Percentiles rank a stretch among this genome's conserved stretches.
Evolutionary conservation across 2,329 filamentous ascomycete species (phyloP).

Genomic region (Cytospora chrysosperma): DNA sequence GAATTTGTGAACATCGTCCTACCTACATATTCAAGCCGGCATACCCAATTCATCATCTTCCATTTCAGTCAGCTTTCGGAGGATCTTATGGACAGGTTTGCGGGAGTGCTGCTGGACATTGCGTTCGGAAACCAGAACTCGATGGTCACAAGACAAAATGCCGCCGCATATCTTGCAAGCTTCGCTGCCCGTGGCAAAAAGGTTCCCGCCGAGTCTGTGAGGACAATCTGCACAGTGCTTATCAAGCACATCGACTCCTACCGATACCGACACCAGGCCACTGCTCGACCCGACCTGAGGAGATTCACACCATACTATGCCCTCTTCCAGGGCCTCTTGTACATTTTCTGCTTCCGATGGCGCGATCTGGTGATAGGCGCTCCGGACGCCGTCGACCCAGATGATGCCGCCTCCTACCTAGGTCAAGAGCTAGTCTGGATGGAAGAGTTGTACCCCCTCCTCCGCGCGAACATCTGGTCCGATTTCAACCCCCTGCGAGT

Average conservation of each 20-base stretch:
- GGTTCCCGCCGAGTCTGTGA: constrained; percentile 73
- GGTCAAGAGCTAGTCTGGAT: constrained; percentile 78
- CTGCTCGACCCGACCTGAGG: constrained; percentile 79
- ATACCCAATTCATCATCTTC: constrained; percentile 73
- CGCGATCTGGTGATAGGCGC: constrained; percentile 74
- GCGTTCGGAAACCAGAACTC: constrained; percentile 70
- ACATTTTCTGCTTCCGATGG: constrained; percentile 98
- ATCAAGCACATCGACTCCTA: constrained; percentile 74
- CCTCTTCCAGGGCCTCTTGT: constrained; percentile 83
- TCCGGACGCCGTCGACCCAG: constrained; percentile 60
- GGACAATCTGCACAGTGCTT: constrained; percentile 77
- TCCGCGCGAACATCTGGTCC: constrained; percentile 78
- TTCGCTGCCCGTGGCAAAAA: constrained; percentile 90
- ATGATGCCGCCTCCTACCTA: constrained; percentile 58
- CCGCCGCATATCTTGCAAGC: constrained; percentile 88
- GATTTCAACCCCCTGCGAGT: constrained; percentile 94
- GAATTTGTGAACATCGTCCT: constrained; percentile 88
- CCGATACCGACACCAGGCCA: constrained; percentile 67
- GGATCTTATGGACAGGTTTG: constrained; percentile 77
- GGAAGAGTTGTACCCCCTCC: constrained; percentile 67
- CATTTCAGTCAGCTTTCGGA: constrained; percentile 87
- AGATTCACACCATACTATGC: constrained; percentile 85
- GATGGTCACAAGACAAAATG: constrained; percentile 74
- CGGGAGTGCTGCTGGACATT: constrained; percentile 71
- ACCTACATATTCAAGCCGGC: constrained; percentile 65